Percentiles rank a stretch among this genome's conserved stretches.
Conservation (phyloP, 1,139 yeast genomes). For the Meyerozyma smithsonii region DNA sequence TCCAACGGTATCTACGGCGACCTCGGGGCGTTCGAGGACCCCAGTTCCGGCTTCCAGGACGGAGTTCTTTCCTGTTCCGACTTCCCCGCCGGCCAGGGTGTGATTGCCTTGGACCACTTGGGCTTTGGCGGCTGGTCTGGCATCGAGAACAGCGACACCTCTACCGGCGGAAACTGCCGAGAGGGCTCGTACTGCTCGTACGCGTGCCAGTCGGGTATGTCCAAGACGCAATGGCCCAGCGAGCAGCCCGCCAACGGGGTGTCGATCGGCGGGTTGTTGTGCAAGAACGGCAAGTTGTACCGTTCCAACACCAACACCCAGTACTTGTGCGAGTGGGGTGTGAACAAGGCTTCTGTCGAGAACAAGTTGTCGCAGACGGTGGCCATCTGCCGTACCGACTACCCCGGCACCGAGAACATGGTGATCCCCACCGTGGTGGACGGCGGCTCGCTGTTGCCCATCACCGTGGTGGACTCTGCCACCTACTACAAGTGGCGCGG, state of each 20-base stretch:
- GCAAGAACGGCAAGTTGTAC: conserved; percentile 77
- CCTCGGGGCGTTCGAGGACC: conserved; percentile 48
- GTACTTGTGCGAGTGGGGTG: conserved; percentile 84
- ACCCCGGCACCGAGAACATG: conserved; percentile 99
- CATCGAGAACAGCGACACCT: conserved; percentile 54
- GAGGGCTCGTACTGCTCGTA: conserved; percentile 95
- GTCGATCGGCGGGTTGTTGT: conserved; percentile 83
- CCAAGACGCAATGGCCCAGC: conserved; percentile 95
- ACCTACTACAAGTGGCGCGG: conserved; percentile 82
- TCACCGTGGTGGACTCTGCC: conserved; percentile 75
- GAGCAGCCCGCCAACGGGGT: conserved; percentile 82
- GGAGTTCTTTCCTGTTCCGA: conserved; percentile 70
- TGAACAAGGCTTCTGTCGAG: conserved; percentile 60
- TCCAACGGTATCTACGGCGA: conserved; percentile 49
- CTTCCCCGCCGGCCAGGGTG: conserved; percentile 93
- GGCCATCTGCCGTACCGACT: conserved; percentile 94
- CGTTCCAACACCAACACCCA: conserved; percentile 60
- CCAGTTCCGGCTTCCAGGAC: conserved; percentile 64
- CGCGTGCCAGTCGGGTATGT: conserved; percentile 95
- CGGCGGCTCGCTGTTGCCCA: conserved; percentile 61
- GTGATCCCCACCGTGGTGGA: conserved; percentile 80
- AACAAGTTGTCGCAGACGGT: conserved; percentile 61
- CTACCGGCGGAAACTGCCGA: conserved; percentile 62
- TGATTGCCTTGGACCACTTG: conserved; percentile 74
- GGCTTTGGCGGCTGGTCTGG: conserved; percentile 93